Base-by-base conservation (phyloP, 345 rosid species). In the Hibiscus tridactylites region DNA sequence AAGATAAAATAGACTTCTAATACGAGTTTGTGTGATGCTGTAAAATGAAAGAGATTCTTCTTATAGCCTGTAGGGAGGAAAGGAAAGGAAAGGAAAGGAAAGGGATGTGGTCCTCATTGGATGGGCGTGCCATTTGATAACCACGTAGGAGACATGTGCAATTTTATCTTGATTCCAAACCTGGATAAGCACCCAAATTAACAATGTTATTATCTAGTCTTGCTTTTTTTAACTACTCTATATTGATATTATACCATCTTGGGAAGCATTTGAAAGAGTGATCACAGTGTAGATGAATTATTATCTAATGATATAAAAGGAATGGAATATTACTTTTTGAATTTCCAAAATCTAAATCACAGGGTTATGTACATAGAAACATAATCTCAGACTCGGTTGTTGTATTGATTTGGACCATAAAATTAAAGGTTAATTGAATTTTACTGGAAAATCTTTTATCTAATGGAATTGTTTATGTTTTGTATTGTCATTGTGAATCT, bases 11-110 rank as follows among this genome's bases (percentile, higher is more conserved):
- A 10, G 15, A 65, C 37, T 57, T 42, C 21, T 44, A 56, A 31
- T 42, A 11, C 61, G 77, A 68, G 68, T 62, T 71, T 57, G 73
- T 8, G 4, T 39, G 50, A 62, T 35, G 6, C 5, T 35, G 1
- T 66, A 62, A 56, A 73, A 75, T 68, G 77, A 61, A 72, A 80
- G 71, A 74, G 53, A 57, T 80, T 83, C 83, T 81, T 85, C 35
- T 31, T 31, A 31, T 3, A 31, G 35, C 4, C 31, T 29, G 78
- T 81, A 86, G 85, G n/a, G 19, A 19, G 47, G 49, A 46, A 66
- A 26, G 21, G 21, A 46, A 66, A 26, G 1, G 62, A n/a, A n/a
- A 19, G 47, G 49, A 46, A 66, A 26, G 21, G 21, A 46, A 66
- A 26, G 1, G 62, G 35, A 9, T 2, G 58, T 50, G 75, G 65